Evolutionary conservation across 2,329 filamentous ascomycete species (phyloP), one percentile per base, ranked within the genome.

Genomic region (Trichoderma asperellum): DNA sequence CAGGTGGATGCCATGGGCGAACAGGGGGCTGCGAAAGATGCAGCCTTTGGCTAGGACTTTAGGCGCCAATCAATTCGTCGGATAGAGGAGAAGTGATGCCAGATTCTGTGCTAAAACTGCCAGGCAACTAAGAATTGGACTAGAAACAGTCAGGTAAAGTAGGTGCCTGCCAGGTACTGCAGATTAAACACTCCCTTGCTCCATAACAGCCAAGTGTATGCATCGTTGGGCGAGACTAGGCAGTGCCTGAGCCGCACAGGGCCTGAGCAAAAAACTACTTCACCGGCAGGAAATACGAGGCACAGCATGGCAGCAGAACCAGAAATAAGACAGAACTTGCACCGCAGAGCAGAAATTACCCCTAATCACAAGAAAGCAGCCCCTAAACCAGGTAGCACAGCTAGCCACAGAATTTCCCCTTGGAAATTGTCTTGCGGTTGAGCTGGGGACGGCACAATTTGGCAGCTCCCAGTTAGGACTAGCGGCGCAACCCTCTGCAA

Each of bases 351-450:
- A 52, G 27, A 49, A 10, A 67, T 35, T 66, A 43, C 63, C 63
- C 63, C 63, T 67, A 34, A 67, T 67, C 21, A 49, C 47, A 24
- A 24, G 11, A 49, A 4, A 18, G 10, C 14, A 67, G 40, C 63
- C 63, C 63, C 63, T 67, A 67, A 67, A 67, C 63, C 63, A 67
- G 63, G 63, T 43, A 66, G 35, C 37, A 55, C 61, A 64, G 32
- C 35, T 58, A 52, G 63, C 47, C 53, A 58, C 40, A 67, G 63
- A 59, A 59, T 67, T 37, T 59, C 40, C 63, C 63, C 63, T 67
- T 67, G 63, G 63, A 67, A 67, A 67, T 67, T 67, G 55, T 67
- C 6, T 55, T 58, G 63, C 63, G 37, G 63, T 59, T 29, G 32
- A 59, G 63, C 63, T 67, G 63, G 55, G 35, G 52, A 53, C 21